Evolutionary conservation across 2,329 filamentous ascomycete genomes (phyloP), one percentile per base, ranked within the genome.

Genomic region (Ceratocystis destructans): DNA sequence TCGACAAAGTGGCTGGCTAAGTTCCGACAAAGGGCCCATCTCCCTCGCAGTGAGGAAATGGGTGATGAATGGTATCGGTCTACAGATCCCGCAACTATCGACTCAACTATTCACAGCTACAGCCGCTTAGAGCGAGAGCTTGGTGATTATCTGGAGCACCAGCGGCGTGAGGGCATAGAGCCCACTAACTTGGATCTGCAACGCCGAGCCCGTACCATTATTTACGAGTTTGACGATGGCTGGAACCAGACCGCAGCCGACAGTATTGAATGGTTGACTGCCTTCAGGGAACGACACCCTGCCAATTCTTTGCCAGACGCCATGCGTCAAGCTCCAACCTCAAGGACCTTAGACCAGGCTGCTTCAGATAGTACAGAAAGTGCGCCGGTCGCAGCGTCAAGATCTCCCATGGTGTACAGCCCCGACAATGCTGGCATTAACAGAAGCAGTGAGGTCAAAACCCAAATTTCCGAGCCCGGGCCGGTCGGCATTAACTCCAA

Each of bases 171-270:
- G 15, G 81, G 82, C 0, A 71, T 77, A 1, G 77, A 81, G 61
- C 80, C 81, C 0, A 77, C 77, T 0, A 81, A 86, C 68, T 77
- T 77, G 1, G 80, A 82, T 59, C 72, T 87, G 48, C 83, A 85
- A 70, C 75, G 75, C 33, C 77, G 84, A 70, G 83, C 83, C 25
- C 79, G 84, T 69, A 77, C 84, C 64, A 83, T 86, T 70, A 83
- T 86, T 25, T 86, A 84, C 72, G 82, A 84, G 61, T 80, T 78
- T 67, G 82, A 85, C 64, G 83, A 86, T 70, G 79, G 79, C 8
- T 86, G 83, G 83, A 86, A 86, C 69, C 83, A 85, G 70, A 87
- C 83, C 1, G 80, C 79, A 0, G 81, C 83, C 2, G 83, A 87
- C 69, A 82, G 83, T 68, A 69, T 75, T 2, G 72, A 76, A 2